Conservation (phyloP, 495 filamentous ascomycete species). For the Podospora australis region DNA sequence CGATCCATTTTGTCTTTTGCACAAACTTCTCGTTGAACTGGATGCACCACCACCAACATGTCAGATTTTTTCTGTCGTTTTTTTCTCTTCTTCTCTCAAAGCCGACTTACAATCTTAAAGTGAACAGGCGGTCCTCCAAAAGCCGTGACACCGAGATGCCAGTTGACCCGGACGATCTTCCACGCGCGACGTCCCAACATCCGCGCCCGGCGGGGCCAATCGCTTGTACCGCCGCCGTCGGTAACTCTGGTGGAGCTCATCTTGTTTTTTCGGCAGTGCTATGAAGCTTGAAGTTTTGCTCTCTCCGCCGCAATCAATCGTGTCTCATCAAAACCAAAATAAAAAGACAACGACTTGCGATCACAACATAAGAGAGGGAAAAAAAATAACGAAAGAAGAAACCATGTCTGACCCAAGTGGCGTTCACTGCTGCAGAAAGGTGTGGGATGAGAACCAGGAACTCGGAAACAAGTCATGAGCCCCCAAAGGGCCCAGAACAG, state of each 20-base stretch:
- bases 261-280: not conserved
- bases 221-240: not conserved
- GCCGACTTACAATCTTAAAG: slow-evolving; percentile 52
- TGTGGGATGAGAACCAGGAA: not conserved
- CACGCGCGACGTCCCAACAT: slow-evolving; percentile 15
- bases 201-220: not conserved
- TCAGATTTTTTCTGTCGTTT: not conserved
- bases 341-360: too few species aligned
- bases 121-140: slow-evolving; percentile 70
- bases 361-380: too few species aligned
- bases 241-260: not conserved
- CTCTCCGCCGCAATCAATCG: too few species aligned
- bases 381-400: too few species aligned
- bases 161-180: slow-evolving; percentile 41
- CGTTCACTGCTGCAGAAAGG: not conserved
- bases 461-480: too few species aligned
- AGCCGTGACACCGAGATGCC: slow-evolving; percentile 64
- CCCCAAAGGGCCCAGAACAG: not conserved
- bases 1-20: slow-evolving; percentile 60
- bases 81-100: not conserved
- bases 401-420: not conserved
- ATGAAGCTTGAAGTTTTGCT: too few species aligned
- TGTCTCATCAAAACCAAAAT: too few species aligned
- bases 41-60: too few species aligned
- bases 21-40: slow-evolving; percentile 64